A percentile compares a stretch with the other conserved stretches of the same genome.
These are phyloP conservation scores for Pseudogymnoascus sp. DNA, from an alignment of 2,329 filamentous ascomycete species.

Conservation along the genomic window DNA sequence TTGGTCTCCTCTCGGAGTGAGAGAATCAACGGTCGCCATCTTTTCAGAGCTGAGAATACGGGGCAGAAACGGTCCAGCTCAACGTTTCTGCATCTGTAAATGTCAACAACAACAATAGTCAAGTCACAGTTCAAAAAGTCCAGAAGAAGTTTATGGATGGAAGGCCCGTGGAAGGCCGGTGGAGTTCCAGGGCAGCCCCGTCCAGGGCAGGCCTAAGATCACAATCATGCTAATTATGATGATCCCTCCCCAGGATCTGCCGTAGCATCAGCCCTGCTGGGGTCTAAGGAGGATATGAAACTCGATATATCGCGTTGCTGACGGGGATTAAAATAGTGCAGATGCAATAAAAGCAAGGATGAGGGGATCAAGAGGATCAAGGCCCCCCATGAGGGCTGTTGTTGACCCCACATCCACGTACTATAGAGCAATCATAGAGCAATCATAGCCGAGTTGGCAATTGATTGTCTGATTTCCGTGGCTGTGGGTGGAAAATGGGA, in stretches of 20 bases:
- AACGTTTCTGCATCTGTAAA: constrained; percentile 1
- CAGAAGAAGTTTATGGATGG: background rate
- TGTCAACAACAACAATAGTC: background rate
- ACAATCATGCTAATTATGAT: constrained; percentile 2
- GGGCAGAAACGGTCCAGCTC: background rate
- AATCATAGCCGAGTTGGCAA: constrained; percentile 3
- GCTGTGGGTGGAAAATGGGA: background rate
- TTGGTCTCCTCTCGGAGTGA: background rate
- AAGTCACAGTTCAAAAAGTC: background rate
- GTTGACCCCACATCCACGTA: background rate
- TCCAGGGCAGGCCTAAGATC: constrained; percentile 4
- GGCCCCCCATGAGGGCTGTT: background rate
- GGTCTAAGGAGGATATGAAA: background rate
- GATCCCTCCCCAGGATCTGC: background rate
- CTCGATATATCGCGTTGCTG: constrained; percentile 4
- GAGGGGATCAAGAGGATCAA: constrained; percentile 2
- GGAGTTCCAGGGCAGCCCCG: constrained; percentile 3
- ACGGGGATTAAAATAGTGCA: background rate
- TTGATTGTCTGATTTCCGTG: constrained; percentile 1
- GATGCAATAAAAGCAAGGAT: constrained; percentile 5
- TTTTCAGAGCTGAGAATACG: background rate
- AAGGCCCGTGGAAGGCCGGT: background rate
- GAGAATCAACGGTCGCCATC: background rate
- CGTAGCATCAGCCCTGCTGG: constrained; percentile 1
- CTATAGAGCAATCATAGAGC: background rate